These are phyloP conservation scores for Noccaea bulbosa DNA, from an alignment of 345 rosid species.

Conservation along the genomic window DNA sequence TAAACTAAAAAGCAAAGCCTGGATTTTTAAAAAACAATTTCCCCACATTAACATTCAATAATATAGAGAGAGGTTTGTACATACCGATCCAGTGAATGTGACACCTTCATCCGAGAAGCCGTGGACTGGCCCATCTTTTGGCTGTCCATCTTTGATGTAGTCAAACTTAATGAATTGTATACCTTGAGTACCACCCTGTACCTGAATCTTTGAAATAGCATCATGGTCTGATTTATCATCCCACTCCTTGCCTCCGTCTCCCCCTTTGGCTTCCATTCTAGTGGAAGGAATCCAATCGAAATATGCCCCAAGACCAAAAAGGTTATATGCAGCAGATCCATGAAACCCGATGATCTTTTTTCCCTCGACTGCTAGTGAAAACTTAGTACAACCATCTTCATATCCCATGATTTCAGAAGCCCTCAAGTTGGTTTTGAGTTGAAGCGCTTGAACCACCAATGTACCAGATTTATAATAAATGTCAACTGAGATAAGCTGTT, in stretches of 20 bases:
- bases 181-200: background rate
- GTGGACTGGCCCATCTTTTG: background rate
- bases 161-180: background rate
- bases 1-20: too few species aligned
- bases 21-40: too few species aligned
- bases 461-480: too few species aligned
- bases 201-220: background rate
- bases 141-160: background rate
- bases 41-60: background rate
- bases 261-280: background rate
- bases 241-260: background rate
- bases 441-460: too few species aligned
- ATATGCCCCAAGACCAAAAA: background rate
- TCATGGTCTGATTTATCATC: slow-evolving; percentile 2
- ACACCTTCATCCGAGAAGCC: background rate
- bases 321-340: background rate
- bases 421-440: too few species aligned
- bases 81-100: background rate
- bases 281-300: background rate
- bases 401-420: background rate
- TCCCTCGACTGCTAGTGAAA: background rate
- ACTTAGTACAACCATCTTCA: background rate
- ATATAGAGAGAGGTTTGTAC: background rate
- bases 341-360: slow-evolving; percentile 1
- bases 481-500: too few species aligned